Conservation (phyloP, 1,139 yeast species). For the Pneumocystis sp. region DNA sequence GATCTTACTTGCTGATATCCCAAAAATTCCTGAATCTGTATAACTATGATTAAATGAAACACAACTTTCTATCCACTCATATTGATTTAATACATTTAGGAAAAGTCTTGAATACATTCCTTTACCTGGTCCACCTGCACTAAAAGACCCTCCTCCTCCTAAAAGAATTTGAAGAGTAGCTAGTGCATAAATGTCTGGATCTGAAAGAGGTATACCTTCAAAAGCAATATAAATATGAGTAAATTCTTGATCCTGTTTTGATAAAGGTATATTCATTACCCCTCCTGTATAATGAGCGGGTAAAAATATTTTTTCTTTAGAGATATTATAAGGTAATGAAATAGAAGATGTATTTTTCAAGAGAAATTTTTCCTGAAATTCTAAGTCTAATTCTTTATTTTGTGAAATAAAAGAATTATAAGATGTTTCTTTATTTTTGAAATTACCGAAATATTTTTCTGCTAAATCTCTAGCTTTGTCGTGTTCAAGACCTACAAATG, state of each 20-base stretch:
- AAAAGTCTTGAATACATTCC: constrained; percentile 95
- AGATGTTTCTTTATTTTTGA: constrained; percentile 24
- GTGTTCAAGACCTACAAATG: constrained; percentile 76
- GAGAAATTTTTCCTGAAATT: constrained; percentile 1
- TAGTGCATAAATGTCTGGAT: constrained; percentile 77
- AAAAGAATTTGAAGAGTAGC: constrained; percentile 80
- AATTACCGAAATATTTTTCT: constrained; percentile 47
- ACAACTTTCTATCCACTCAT: constrained; percentile 83
- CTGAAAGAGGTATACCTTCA: constrained; percentile 71
- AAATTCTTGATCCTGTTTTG: constrained; percentile 33
- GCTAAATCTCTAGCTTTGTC: constrained; percentile 53
- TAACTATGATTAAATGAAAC: constrained; percentile 80
- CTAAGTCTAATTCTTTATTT: background rate
- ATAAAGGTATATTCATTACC: constrained; percentile 33
- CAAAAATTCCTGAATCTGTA: constrained; percentile 81
- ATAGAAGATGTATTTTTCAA: background rate
- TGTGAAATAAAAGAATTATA: background rate
- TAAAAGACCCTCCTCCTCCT: constrained; percentile 97
- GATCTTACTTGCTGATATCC: constrained; percentile 42
- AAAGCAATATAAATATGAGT: constrained; percentile 79
- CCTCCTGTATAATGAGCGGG: constrained; percentile 66
- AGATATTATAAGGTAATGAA: background rate
- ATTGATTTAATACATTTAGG: constrained; percentile 79
- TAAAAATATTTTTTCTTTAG: constrained; percentile 12
- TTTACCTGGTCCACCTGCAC: constrained; percentile 99